phyloP scores from a whole-genome alignment of 129 eudicot species.

The Lactuca saligna region DNA sequence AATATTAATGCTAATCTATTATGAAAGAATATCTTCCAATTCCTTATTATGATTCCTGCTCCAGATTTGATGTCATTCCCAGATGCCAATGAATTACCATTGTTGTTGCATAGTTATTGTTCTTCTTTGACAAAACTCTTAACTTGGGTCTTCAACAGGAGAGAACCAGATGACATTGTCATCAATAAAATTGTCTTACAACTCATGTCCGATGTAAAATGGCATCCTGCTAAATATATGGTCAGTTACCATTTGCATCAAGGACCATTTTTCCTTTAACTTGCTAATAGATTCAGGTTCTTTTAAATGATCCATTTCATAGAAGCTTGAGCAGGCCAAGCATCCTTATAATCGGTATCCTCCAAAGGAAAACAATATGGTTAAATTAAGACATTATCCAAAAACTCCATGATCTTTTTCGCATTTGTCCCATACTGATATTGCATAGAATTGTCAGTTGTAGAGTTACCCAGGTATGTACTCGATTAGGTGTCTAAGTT shows the following conservation, averaged over 20 bases:
- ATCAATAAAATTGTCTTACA: too few relatives aligned
- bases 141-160: too few relatives aligned
- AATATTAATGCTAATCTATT: too few relatives aligned
- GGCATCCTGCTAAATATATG: too few relatives aligned
- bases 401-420: conserved; percentile 32
- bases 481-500: too few relatives aligned
- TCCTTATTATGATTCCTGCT: conserved; percentile 27
- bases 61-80: conserved; percentile 7
- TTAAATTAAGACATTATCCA: conserved; percentile 41
- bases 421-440: conserved; percentile 39
- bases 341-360: conserved; percentile 8
- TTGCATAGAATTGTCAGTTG: conserved; percentile 20
- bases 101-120: too few relatives aligned
- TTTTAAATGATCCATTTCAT: conserved; percentile 16
- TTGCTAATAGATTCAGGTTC: conserved; percentile 47
- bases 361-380: conserved; percentile 32
- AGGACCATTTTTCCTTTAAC: conserved; percentile 45
- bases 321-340: conserved; percentile 16
- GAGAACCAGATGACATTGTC: too few relatives aligned
- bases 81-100: too few relatives aligned
- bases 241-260: too few relatives aligned
- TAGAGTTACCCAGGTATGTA: conserved; percentile 14
- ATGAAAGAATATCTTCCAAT: too few relatives aligned
- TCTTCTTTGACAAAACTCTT: too few relatives aligned
- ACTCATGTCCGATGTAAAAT: too few relatives aligned